Base-by-base conservation (phyloP, 2,329 filamentous ascomycete species). In the Parascedosporium putredinis region DNA sequence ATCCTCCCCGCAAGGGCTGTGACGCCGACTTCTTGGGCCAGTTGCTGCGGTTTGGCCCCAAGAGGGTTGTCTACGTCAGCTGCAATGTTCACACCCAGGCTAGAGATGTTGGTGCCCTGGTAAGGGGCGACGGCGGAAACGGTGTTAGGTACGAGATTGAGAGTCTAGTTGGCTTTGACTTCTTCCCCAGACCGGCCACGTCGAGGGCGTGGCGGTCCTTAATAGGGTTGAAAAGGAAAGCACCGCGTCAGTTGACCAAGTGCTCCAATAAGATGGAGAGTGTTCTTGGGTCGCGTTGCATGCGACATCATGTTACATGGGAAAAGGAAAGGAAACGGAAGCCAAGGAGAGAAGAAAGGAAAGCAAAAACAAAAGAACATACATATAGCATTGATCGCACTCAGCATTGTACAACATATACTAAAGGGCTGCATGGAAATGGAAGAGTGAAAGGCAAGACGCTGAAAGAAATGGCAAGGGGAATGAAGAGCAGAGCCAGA, bases 21-120 rank as follows among this genome's bases (percentile, higher is more conserved):
- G 91, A 95, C 58, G 80, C 82, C 45, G 78, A 78, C 55, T 98
- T 98, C 64, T 68, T 98, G 38, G 67, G 72, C 14, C 93, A 98
- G 70, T 67, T 98, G 59, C 69, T 96, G 49, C 67, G 71, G 5
- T 96, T 87, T 59, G 85, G 77, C 1, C 91, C 93, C 0, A 75
- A 75, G 55, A 75, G 93, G 52, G 80, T 98, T 9, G 81, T 95
- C 4, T 98, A 98, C 64, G 91, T 98, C 36, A 95, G 87, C 62
- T 98, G 93, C 60, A 98, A 98, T 61, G 93, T 98, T 55, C 93
- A 98, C 63, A 97, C 91, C 7, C 93, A 97, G 74, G 93, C 93
- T 12, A 73, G 93, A 49, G 93, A 98, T 66, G 83, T 98, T 1
- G 93, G 90, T 0, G 80, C 91, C 53, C 68, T 98, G 59, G 88